phyloP scores from a whole-genome alignment of 176 grass and related monocot species.

The Canna indica region DNA sequence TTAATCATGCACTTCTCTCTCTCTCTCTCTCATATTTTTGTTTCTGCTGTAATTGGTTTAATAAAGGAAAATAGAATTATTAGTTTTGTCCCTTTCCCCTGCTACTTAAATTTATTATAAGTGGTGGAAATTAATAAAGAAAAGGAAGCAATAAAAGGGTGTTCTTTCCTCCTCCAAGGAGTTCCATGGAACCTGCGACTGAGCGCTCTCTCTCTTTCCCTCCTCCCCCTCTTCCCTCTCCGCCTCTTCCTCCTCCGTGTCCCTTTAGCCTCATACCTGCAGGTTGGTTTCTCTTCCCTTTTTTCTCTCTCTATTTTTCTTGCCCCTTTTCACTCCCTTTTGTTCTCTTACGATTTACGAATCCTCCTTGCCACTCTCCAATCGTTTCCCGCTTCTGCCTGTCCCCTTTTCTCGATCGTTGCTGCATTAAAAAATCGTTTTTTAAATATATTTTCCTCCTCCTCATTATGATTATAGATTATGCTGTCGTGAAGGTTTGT shows the following conservation, averaged over 20 bases:
- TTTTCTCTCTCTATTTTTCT: no score
- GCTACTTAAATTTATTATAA: neutral
- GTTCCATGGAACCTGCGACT: constrained; percentile 5
- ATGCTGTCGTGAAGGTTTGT: constrained; percentile 1
- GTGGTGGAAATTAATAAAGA: neutral
- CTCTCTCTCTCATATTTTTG: neutral
- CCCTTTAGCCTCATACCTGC: neutral
- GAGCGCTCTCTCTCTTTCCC: constrained; percentile 7
- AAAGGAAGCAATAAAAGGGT: constrained; percentile 5
- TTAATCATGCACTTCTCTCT: neutral
- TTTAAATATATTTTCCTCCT: neutral
- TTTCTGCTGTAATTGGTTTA: neutral
- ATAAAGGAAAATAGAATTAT: neutral
- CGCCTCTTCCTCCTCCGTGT: neutral
- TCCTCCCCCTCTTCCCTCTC: neutral
- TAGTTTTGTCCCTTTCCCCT: neutral
- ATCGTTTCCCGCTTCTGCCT: neutral
- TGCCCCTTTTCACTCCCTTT: neutral
- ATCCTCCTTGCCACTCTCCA: neutral
- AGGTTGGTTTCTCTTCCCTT: constrained; percentile 19
- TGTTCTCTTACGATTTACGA: neutral
- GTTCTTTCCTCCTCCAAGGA: neutral
- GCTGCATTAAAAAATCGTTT: neutral
- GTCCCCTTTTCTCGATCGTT: neutral
- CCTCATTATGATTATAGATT: constrained; percentile 29